These are phyloP conservation scores for Arctium lappa DNA, from an alignment of 129 eudicot genomes.

Conservation along the genomic window DNA sequence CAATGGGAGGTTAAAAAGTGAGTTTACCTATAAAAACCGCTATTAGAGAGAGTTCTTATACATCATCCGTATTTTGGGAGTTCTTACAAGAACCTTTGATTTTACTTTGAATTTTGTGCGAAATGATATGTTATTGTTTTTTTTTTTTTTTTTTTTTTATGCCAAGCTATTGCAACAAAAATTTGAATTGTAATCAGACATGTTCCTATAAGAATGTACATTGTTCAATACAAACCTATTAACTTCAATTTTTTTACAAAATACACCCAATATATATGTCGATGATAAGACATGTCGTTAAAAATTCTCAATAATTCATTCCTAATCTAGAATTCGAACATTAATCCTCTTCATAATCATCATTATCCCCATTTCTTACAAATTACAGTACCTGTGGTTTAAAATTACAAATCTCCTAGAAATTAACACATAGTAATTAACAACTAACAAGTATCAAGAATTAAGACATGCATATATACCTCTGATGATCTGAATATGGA, in stretches of 20 bases:
- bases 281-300: neutral
- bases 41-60: too few relatives aligned
- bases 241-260: neutral
- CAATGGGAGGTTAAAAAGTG: too few relatives aligned
- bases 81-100: too few relatives aligned
- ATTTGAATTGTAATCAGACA: neutral
- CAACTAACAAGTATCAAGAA: neutral
- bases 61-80: too few relatives aligned
- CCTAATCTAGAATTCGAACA: neutral
- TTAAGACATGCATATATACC: conserved; percentile 36
- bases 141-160: too few relatives aligned
- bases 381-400: neutral
- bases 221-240: neutral
- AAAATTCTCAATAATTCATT: neutral
- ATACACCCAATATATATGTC: neutral
- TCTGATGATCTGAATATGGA: conserved; percentile 89
- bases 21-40: too few relatives aligned
- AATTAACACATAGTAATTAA: neutral
- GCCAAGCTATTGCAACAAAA: too few relatives aligned
- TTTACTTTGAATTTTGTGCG: too few relatives aligned
- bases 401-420: neutral
- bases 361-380: neutral
- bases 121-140: too few relatives aligned
- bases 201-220: neutral
- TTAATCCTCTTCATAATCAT: neutral